Percentiles rank a stretch among this genome's conserved stretches.
phyloP scores from a whole-genome alignment of 257 asterid species.

The Plantago major region DNA sequence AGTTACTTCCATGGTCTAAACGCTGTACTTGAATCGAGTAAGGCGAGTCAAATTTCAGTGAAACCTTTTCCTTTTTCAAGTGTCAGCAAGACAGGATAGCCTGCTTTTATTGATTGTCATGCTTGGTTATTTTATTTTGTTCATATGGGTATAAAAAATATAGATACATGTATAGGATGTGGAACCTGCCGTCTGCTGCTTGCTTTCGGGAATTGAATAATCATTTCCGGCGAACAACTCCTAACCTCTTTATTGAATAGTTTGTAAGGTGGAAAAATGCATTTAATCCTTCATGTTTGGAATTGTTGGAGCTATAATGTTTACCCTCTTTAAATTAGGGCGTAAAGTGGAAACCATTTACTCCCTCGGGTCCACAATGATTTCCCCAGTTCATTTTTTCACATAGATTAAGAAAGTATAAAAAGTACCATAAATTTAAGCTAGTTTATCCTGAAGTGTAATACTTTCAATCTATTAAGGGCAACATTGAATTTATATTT shows the following conservation, averaged over 20 bases:
- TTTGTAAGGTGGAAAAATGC: too few species aligned
- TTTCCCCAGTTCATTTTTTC: background rate
- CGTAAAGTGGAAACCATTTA: too few species aligned
- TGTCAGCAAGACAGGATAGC: background rate
- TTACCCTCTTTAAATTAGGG: background rate
- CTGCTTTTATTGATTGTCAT: background rate
- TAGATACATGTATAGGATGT: too few species aligned
- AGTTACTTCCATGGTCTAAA: slow-evolving; percentile 70
- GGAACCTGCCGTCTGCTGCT: too few species aligned
- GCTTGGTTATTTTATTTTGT: background rate
- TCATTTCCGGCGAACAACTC: too few species aligned
- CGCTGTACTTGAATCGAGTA: slow-evolving; percentile 55
- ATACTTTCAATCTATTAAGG: too few species aligned
- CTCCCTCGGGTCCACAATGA: too few species aligned
- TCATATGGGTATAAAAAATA: background rate
- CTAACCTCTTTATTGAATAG: too few species aligned
- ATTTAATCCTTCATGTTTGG: too few species aligned
- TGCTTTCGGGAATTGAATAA: background rate
- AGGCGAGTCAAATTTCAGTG: slow-evolving; percentile 85
- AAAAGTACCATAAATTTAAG: background rate
- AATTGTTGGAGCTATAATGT: background rate
- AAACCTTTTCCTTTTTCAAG: slow-evolving; percentile 39
- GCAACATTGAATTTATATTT: too few species aligned
- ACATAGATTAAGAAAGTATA: background rate
- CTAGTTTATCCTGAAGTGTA: background rate